Evolutionary conservation across 805 yeast species (phyloP).

Genomic region (Scheffersomyces lignosus): DNA sequence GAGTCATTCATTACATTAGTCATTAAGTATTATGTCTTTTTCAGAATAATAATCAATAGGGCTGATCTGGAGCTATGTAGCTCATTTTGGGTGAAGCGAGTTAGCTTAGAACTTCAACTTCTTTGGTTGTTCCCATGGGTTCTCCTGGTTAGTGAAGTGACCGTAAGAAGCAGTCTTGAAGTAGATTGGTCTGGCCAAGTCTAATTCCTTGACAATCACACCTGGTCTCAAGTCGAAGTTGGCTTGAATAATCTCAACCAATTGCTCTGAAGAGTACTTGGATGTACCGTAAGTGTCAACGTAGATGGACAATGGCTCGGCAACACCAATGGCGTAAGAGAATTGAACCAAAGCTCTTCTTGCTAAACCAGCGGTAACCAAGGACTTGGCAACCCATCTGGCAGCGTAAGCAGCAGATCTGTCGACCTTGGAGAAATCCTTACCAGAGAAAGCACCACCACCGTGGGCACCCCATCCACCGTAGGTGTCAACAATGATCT

Average conservation of each 20-base stretch:
- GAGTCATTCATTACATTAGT: constrained; percentile 43
- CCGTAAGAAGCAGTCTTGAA: constrained; percentile 99
- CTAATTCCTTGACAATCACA: constrained; percentile 93
- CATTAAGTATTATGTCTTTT: constrained; percentile 24
- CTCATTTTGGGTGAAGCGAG: no score
- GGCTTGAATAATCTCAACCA: constrained; percentile 85
- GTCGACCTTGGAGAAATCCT: constrained; percentile 99
- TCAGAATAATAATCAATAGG: constrained; percentile 7
- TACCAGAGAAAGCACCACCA: constrained; percentile 99
- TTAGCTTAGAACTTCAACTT: constrained; percentile 56
- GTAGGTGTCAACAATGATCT: constrained; percentile 98
- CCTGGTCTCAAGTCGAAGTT: constrained; percentile 99
- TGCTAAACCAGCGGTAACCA: constrained; percentile 91
- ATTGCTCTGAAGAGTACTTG: constrained; percentile 81
- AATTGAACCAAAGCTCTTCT: constrained; percentile 97
- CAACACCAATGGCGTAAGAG: constrained; percentile 99
- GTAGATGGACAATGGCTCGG: constrained; percentile 97
- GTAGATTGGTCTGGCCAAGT: constrained; percentile 98
- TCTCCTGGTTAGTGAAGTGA: constrained; percentile 98
- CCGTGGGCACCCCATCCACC: constrained; percentile 99
- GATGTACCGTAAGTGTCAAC: constrained; percentile 99
- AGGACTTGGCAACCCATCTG: constrained; percentile 99
- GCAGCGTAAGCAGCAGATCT: constrained; percentile 99
- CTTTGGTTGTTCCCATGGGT: constrained; percentile 98
- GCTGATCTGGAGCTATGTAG: no score